A percentile compares a stretch with the other conserved stretches of the same genome.
These are phyloP conservation scores for Pseudogymnoascus sp. DNA, from an alignment of 2,329 filamentous ascomycete species.

Conservation along the genomic window DNA sequence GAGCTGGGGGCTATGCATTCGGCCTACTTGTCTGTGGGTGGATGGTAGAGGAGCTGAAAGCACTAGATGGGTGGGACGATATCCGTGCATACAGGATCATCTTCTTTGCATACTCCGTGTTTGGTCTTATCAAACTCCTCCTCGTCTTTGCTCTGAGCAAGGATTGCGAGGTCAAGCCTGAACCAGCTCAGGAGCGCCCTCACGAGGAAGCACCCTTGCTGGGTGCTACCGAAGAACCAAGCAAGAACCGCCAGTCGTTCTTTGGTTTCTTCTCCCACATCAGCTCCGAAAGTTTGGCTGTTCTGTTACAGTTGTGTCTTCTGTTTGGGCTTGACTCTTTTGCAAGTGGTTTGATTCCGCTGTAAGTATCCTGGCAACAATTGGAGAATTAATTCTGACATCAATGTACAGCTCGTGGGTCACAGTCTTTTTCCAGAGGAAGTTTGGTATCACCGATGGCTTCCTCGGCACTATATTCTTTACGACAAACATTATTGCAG, in stretches of 20 bases:
- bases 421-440: conserved; percentile 47
- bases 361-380: conserved; percentile 43
- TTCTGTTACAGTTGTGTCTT: conserved; percentile 55
- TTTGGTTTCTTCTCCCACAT: conserved; percentile 42
- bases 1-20: conserved; percentile 51
- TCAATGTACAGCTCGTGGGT: conserved; percentile 45
- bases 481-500: conserved; percentile 43
- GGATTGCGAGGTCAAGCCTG: conserved; percentile 31
- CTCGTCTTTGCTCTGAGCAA: conserved; percentile 43
- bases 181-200: conserved; percentile 22
- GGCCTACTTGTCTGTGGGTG: conserved; percentile 54
- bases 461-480: conserved; percentile 49
- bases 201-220: conserved; percentile 25
- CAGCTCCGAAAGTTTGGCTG: conserved; percentile 43
- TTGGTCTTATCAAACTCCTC: conserved; percentile 50
- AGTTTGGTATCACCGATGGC: conserved; percentile 41
- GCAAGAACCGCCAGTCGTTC: conserved; percentile 16
- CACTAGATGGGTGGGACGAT: conserved; percentile 35
- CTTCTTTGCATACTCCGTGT: conserved; percentile 48
- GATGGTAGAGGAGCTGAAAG: conserved; percentile 44
- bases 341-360: conserved; percentile 60
- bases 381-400: conserved; percentile 34
- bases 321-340: conserved; percentile 63
- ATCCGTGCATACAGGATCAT: conserved; percentile 45
- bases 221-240: conserved; percentile 18